These are phyloP conservation scores for Nosema bombycis DNA, from an alignment of 371 early-diverging fungal genomes.

Conservation along the genomic window DNA sequence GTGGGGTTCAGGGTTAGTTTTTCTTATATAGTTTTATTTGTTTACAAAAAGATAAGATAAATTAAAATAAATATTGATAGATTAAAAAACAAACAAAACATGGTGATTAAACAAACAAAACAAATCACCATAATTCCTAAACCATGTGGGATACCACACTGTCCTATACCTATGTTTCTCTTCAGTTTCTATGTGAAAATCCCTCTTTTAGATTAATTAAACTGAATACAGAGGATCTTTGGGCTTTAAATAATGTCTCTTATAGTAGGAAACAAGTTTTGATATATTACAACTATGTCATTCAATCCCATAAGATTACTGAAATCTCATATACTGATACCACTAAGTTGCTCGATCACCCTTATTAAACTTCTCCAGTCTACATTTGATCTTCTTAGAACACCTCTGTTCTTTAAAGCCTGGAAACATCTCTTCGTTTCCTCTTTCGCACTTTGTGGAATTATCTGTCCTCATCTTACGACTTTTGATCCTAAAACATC, in stretches of 20 bases:
- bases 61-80: too few species aligned
- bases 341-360: slow-evolving; percentile 12
- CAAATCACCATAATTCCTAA: too few species aligned
- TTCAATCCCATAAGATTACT: not conserved
- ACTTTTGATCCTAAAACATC: not conserved
- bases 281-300: not conserved
- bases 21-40: too few species aligned
- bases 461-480: not conserved
- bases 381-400: slow-evolving; percentile 37
- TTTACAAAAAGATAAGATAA: too few species aligned
- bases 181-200: not conserved
- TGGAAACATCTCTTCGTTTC: not conserved
- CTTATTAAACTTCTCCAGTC: slow-evolving; percentile 23
- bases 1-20: too few species aligned
- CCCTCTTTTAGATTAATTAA: not conserved
- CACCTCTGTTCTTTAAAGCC: slow-evolving; percentile 1
- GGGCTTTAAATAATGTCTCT: not conserved
- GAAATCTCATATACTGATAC: too few species aligned
- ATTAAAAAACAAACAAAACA: too few species aligned
- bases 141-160: too few species aligned
- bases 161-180: not conserved
- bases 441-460: not conserved
- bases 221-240: not conserved
- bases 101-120: too few species aligned
- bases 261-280: not conserved